Conservation (phyloP, 2,329 filamentous ascomycete genomes). For the Hypoxylon sp. region DNA sequence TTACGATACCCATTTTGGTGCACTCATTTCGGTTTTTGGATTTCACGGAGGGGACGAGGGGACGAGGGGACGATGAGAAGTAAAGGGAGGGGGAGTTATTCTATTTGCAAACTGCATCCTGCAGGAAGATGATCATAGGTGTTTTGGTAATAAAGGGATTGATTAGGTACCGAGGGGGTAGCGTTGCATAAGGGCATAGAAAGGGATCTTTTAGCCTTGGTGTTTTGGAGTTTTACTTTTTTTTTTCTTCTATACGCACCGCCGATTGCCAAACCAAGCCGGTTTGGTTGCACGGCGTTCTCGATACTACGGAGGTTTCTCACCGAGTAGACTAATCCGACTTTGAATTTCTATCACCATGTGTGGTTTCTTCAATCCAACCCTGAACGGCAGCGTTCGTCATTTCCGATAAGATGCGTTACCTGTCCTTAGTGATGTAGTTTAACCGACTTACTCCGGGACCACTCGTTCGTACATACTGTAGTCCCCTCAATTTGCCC, state of each 20-base stretch:
- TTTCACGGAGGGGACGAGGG: constrained; percentile 25
- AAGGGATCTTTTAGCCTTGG: constrained; percentile 37
- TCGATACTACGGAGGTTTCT: constrained; percentile 30
- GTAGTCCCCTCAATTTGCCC: constrained; percentile 2
- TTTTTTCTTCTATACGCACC: constrained; percentile 9
- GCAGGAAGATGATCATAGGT: constrained; percentile 21
- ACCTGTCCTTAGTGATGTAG: background rate
- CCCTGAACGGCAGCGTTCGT: constrained; percentile 15
- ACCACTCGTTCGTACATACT: constrained; percentile 18
- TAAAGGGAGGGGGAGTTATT: constrained; percentile 15
- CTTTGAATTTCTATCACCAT: constrained; percentile 28
- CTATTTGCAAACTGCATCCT: constrained; percentile 28
- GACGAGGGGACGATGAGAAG: constrained; percentile 11
- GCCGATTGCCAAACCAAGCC: constrained; percentile 14
- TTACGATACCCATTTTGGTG: constrained; percentile 49
- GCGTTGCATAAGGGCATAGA: constrained; percentile 41
- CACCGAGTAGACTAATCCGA: constrained; percentile 35
- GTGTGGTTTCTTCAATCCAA: constrained; percentile 17
- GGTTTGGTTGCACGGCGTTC: constrained; percentile 30
- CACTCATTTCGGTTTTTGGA: constrained; percentile 33
- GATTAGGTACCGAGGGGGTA: constrained; percentile 6
- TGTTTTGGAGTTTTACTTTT: constrained; percentile 25
- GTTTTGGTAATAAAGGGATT: constrained; percentile 29
- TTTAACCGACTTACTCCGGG: constrained; percentile 29
- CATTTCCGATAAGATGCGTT: constrained; percentile 32